Conservation (phyloP, 108 stramenopile genomes). For the Mediolabrus comicus region DNA sequence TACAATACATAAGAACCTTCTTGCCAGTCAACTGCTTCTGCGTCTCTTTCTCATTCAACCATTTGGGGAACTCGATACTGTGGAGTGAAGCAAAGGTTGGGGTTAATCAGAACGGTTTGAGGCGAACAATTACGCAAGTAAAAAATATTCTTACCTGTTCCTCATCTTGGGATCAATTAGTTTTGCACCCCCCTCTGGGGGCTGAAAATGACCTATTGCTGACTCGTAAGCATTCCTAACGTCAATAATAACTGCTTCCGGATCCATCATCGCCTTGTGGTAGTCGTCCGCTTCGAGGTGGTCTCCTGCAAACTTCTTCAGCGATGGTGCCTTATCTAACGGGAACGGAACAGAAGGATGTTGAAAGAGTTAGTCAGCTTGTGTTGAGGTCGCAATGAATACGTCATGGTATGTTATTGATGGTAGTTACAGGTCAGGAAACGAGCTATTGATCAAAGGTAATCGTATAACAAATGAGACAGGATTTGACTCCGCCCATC, state of each 20-base stretch:
- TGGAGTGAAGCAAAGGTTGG: no score
- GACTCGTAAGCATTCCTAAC: constrained; percentile 81
- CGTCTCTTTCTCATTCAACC: constrained; percentile 65
- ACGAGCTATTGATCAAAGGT: constrained; percentile 37
- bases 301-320: constrained; percentile 52
- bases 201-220: constrained; percentile 65
- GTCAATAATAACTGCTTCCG: constrained; percentile 80
- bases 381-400: no score
- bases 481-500: constrained; percentile 69
- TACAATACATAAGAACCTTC: constrained; percentile 71
- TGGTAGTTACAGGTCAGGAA: constrained; percentile 4
- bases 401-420: no score
- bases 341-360: no score
- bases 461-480: constrained; percentile 43
- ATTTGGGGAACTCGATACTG: constrained; percentile 71
- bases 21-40: constrained; percentile 69
- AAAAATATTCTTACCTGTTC: no score
- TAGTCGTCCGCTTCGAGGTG: constrained; percentile 81
- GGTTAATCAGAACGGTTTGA: no score
- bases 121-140: no score
- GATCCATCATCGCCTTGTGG: constrained; percentile 65
- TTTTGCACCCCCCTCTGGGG: constrained; percentile 62
- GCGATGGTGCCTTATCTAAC: constrained; percentile 56
- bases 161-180: constrained; percentile 79
- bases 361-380: no score